phyloP scores from a whole-genome alignment of 2,329 filamentous ascomycete species.

The Huntiella abstrusa region DNA sequence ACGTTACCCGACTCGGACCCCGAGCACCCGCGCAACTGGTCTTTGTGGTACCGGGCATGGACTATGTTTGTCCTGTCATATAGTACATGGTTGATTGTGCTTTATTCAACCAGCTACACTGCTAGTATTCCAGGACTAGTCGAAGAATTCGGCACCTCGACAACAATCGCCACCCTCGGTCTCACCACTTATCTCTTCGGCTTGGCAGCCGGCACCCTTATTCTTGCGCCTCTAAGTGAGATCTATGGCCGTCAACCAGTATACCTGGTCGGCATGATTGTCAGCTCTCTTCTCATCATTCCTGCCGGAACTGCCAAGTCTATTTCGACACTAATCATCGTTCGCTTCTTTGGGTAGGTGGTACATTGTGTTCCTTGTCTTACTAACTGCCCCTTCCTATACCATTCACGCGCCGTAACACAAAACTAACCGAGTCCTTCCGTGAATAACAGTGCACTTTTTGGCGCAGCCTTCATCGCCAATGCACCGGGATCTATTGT shows the following conservation, averaged over 20 bases:
- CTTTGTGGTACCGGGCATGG: constrained; percentile 28
- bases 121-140: constrained; percentile 51
- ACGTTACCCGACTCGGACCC: constrained; percentile 47
- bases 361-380: constrained; percentile 2
- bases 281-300: constrained; percentile 51
- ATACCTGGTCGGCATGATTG: constrained; percentile 43
- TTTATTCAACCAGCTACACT: constrained; percentile 67
- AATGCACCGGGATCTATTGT: constrained; percentile 70
- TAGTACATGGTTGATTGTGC: constrained; percentile 33
- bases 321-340: constrained; percentile 47
- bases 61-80: constrained; percentile 26
- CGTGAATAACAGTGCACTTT: constrained; percentile 30
- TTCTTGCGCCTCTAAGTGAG: constrained; percentile 57
- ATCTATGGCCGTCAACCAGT: constrained; percentile 50
- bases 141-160: constrained; percentile 40
- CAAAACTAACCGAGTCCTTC: not conserved
- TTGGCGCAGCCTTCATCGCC: constrained; percentile 61
- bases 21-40: constrained; percentile 51
- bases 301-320: constrained; percentile 53
- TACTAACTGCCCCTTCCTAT: not conserved
- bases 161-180: constrained; percentile 50
- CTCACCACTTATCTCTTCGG: constrained; percentile 64
- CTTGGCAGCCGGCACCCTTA: constrained; percentile 49
- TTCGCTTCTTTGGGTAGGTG: constrained; percentile 51
- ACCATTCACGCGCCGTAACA: no score